These are phyloP conservation scores for Ricinus communis DNA, from an alignment of 345 rosid species.

Conservation along the genomic window DNA sequence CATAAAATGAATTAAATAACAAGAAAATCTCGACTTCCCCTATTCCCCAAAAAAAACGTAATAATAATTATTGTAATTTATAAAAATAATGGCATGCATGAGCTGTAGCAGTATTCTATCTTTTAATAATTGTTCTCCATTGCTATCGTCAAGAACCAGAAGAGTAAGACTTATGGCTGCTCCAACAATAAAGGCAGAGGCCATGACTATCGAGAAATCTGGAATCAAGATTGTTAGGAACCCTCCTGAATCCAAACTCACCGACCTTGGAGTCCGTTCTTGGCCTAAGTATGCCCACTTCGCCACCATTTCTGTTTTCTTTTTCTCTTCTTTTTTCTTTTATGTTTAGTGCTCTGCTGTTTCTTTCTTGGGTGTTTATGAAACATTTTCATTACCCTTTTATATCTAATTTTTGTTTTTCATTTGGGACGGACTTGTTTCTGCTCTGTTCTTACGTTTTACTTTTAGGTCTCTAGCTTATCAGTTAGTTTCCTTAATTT, in stretches of 20 bases:
- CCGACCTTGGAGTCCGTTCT: constrained; percentile 65
- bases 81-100: constrained; percentile 12
- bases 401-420: background rate
- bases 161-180: constrained; percentile 16
- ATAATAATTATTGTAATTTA: too few species aligned
- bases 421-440: too few species aligned
- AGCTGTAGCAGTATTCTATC: background rate
- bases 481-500: too few species aligned
- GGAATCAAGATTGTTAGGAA: constrained; percentile 64
- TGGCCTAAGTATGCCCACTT: constrained; percentile 55
- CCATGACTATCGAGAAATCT: constrained; percentile 61
- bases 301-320: background rate
- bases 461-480: too few species aligned
- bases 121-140: background rate
- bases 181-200: constrained; percentile 44
- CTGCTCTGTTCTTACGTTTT: too few species aligned
- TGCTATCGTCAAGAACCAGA: background rate
- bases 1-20: too few species aligned
- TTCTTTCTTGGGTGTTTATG: background rate
- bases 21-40: too few species aligned
- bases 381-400: too few species aligned
- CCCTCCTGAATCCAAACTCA: constrained; percentile 75
- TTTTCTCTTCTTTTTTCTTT: background rate
- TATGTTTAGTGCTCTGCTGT: too few species aligned
- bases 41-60: too few species aligned